Conservation (phyloP, 345 rosid species). For the Psidium friedrichsthalianum region DNA sequence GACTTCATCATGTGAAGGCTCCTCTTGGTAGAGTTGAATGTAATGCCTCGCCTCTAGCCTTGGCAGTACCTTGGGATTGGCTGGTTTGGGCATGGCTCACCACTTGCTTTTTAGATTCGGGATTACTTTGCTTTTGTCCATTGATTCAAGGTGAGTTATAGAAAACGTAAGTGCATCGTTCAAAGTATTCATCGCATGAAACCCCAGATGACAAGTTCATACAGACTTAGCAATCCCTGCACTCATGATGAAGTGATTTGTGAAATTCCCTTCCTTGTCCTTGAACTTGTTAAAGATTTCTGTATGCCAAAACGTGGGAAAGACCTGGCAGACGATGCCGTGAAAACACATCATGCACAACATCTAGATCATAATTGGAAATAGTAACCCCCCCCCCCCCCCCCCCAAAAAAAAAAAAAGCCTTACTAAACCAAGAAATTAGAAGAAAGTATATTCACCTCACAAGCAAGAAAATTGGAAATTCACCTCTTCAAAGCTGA, state of each 20-base stretch:
- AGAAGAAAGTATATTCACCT: neutral
- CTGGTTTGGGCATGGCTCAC: neutral
- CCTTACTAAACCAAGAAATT: neutral
- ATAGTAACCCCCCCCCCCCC: neutral
- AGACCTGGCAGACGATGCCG: neutral
- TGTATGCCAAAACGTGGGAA: neutral
- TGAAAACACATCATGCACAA: neutral
- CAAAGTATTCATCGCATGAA: neutral
- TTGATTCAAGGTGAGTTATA: neutral
- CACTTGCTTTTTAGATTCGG: neutral
- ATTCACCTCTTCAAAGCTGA: neutral
- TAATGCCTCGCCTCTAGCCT: neutral
- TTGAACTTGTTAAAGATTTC: neutral
- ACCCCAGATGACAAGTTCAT: neutral
- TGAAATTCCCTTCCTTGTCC: neutral
- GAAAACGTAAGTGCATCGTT: neutral
- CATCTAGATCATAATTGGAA: neutral
- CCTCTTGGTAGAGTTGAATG: neutral
- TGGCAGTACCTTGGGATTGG: neutral
- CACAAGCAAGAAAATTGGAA: neutral
- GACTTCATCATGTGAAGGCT: neutral
- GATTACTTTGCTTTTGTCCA: neutral
- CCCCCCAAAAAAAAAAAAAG: neutral
- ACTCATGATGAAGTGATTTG: neutral
- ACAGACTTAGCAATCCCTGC: neutral